Base-by-base conservation (phyloP, 768 basidiomycete species). In the Tulasnella sp. region DNA sequence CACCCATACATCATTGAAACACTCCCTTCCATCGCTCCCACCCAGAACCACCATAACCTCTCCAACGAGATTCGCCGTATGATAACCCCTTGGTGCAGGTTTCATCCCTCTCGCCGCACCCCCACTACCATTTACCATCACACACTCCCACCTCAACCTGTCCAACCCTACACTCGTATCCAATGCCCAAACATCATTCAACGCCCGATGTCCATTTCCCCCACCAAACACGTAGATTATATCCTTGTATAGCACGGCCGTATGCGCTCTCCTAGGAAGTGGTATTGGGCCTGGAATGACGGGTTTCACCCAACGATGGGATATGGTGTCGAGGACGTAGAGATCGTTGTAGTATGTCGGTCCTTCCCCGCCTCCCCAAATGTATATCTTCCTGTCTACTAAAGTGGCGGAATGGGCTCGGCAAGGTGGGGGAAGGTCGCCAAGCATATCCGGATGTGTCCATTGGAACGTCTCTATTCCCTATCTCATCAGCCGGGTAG, bases 211-310 rank as follows among this genome's bases (percentile, higher is more conserved):
- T 0, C 94, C 94, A 61, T 91, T 94, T 2, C 94, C 93, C n/a
- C 94, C 92, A 7, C 92, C 94, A 66, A 95, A 96, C 3, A 96
- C 72, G 75, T 87, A 89, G 0, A 97, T 78, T 67, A 80, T 84
- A 60, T 78, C 76, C 27, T 75, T 73, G 66, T 90, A 84, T 21
- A 82, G 72, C 13, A 93, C 86, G 0, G 89, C 81, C 0, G 90
- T 88, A 70, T 97, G 94, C 1, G 94, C 92, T 26, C 94, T 82
- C 8, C 94, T 82, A 2, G 85, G 82, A 2, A 81, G 78, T 0
- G 88, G 69, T 21, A 67, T 60, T 7, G 67, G 67, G 1, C 63
- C 61, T 1, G 9, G 26, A 23, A 72, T 64, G 17, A 53, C 30
- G 1, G 73, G 71, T 51, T 66, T 64, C n/a, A 65, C 64, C 67